Percentiles rank a stretch among this genome's conserved stretches.
These are phyloP conservation scores for Trichoderma sp. DNA, from an alignment of 2,329 filamentous ascomycete species.

Conservation along the genomic window DNA sequence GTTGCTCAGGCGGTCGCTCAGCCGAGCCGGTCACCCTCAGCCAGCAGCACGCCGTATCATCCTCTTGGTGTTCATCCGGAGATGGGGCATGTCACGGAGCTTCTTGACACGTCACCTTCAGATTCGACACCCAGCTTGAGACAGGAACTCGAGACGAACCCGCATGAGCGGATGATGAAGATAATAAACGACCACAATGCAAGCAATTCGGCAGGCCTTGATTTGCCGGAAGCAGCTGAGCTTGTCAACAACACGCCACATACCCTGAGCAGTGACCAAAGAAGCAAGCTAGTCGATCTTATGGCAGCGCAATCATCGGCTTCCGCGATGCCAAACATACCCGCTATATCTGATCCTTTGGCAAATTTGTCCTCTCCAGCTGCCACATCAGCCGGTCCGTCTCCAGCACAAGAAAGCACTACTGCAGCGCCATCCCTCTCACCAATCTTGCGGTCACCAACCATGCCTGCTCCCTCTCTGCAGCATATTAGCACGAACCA, in stretches of 20 bases:
- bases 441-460: slow-evolving; percentile 45
- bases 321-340: slow-evolving; percentile 26
- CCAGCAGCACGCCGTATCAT: slow-evolving; percentile 30
- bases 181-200: slow-evolving; percentile 64
- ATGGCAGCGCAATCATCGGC: slow-evolving; percentile 49
- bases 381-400: slow-evolving; percentile 29
- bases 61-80: slow-evolving; percentile 35
- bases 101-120: slow-evolving; percentile 51
- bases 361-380: slow-evolving; percentile 21
- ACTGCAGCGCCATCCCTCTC: slow-evolving; percentile 43
- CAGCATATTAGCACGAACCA: slow-evolving; percentile 65
- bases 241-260: slow-evolving; percentile 54
- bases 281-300: slow-evolving; percentile 56
- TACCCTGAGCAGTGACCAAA: slow-evolving; percentile 55
- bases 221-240: slow-evolving; percentile 49
- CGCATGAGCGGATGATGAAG: slow-evolving; percentile 61
- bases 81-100: slow-evolving; percentile 58
- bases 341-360: slow-evolving; percentile 22
- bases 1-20: slow-evolving; percentile 29
- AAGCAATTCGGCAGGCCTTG: slow-evolving; percentile 44
- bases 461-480: slow-evolving; percentile 49
- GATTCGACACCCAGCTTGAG: slow-evolving; percentile 51
- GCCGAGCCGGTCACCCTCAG: slow-evolving; percentile 30
- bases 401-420: slow-evolving; percentile 26
- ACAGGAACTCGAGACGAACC: slow-evolving; percentile 55